Conservation (phyloP, 257 asterid genomes). For the Solanum pimpinellifolium region DNA sequence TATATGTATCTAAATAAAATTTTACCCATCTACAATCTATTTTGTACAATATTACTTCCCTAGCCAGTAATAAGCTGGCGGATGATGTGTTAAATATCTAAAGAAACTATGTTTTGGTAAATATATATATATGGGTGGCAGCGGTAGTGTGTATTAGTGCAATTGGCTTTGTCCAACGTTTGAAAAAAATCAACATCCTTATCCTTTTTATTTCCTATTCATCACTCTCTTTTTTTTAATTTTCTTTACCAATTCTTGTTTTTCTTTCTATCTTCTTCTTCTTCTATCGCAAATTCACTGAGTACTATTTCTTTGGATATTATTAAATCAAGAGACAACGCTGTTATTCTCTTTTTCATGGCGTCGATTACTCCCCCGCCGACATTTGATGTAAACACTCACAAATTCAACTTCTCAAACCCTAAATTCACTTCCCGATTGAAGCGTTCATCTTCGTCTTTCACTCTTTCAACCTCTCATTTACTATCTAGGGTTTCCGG, state of each 20-base stretch:
- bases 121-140: background rate
- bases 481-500: conserved; percentile 27
- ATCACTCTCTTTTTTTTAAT: background rate
- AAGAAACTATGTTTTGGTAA: no score
- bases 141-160: background rate
- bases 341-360: conserved; percentile 16
- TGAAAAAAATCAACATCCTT: background rate
- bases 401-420: conserved; percentile 17
- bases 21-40: no score
- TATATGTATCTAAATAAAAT: no score
- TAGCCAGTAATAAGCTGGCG: background rate
- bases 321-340: background rate
- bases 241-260: background rate
- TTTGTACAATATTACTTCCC: background rate
- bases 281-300: background rate
- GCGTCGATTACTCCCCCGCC: conserved; percentile 59
- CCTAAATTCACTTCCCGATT: conserved; percentile 24
- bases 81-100: background rate
- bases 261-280: background rate
- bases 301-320: background rate
- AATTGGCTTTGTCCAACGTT: background rate
- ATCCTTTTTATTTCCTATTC: background rate
- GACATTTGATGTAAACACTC: conserved; percentile 27
- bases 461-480: background rate
- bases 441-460: conserved; percentile 18